A percentile compares a stretch with the other conserved stretches of the same genome.
phyloP scores from a whole-genome alignment of 192 early-diverging fungal genomes.

The Piromyces sp. region DNA sequence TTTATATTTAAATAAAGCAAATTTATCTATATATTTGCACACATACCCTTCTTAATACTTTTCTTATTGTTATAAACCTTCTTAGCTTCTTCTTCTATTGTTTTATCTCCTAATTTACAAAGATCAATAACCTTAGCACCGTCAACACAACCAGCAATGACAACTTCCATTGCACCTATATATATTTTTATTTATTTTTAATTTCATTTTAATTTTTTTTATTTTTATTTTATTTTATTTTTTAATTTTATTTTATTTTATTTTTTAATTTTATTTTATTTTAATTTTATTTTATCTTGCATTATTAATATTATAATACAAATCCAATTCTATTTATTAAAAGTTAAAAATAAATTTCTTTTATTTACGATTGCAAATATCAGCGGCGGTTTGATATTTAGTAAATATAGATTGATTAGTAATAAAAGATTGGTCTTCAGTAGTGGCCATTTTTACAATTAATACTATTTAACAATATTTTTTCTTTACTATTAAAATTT shows the following conservation, averaged over 20 bases:
- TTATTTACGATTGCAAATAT: conserved; percentile 62
- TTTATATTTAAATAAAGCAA: no score
- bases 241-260: background rate
- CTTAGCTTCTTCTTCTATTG: conserved; percentile 60
- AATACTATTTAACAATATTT: background rate
- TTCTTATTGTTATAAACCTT: conserved; percentile 65
- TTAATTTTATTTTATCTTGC: no score
- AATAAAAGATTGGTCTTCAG: conserved; percentile 14
- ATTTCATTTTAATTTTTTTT: no score
- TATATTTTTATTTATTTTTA: conserved; percentile 2
- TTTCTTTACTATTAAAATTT: background rate
- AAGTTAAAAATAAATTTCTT: no score
- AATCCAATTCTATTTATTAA: no score
- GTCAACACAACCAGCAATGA: conserved; percentile 47
- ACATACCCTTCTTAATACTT: conserved; percentile 41
- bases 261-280: background rate
- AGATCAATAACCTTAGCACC: conserved; percentile 74
- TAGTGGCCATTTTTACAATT: background rate
- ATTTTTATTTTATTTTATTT: background rate
- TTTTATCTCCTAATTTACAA: conserved; percentile 72
- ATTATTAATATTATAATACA: no score
- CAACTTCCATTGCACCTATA: conserved; percentile 47
- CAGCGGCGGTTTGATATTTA: conserved; percentile 85
- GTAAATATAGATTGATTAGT: conserved; percentile 57
- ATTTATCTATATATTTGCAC: no score